Evolutionary conservation across 2,329 filamentous ascomycete species (phyloP).

Genomic region (Drechslerella coelobrocha): DNA sequence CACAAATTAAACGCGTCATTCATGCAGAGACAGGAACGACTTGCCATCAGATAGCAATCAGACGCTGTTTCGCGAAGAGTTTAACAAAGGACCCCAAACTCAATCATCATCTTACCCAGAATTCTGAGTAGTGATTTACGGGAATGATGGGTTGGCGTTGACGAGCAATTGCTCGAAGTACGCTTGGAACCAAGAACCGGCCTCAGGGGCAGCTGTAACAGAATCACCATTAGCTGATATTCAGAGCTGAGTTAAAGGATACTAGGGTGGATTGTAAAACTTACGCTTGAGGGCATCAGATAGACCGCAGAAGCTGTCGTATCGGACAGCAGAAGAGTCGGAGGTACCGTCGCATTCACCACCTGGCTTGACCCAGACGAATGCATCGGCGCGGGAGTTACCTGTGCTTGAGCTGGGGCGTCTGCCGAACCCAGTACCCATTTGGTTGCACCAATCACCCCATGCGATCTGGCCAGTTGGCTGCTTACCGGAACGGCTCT

Average conservation of each 20-base stretch:
- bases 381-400: conserved; percentile 55
- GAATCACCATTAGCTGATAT: conserved; percentile 41
- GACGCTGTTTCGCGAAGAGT: background rate
- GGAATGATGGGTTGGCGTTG: conserved; percentile 58
- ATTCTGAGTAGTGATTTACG: conserved; percentile 36
- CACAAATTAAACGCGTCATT: conserved; percentile 20
- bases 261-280: conserved; percentile 30
- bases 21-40: background rate
- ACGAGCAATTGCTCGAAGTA: conserved; percentile 61
- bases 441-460: conserved; percentile 62
- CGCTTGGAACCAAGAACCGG: conserved; percentile 60
- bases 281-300: conserved; percentile 56
- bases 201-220: conserved; percentile 60
- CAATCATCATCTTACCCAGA: conserved; percentile 10
- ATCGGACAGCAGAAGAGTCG: conserved; percentile 62
- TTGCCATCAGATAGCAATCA: conserved; percentile 5
- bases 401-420: conserved; percentile 54
- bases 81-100: conserved; percentile 7
- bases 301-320: conserved; percentile 66
- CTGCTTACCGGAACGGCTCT: conserved; percentile 63
- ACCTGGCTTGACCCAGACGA: conserved; percentile 58
- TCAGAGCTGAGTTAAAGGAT: background rate
- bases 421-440: conserved; percentile 56
- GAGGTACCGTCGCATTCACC: conserved; percentile 62
- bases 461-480: conserved; percentile 64